These are phyloP conservation scores for Ophiostoma australiae DNA, from an alignment of 2,329 filamentous ascomycete genomes.

Conservation along the genomic window DNA sequence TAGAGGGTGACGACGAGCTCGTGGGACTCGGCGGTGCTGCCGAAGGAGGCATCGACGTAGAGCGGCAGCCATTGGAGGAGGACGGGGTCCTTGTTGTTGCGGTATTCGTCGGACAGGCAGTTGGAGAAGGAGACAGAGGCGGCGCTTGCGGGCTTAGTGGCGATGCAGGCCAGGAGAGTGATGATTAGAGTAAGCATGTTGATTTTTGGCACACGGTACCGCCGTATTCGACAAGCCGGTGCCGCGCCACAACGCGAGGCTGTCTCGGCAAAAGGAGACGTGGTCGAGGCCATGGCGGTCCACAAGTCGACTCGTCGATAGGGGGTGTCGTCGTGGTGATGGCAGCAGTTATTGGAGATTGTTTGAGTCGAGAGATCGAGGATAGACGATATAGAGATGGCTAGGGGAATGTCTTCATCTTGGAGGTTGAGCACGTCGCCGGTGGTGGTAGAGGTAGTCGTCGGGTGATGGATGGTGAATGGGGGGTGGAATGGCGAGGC, in stretches of 20 bases:
- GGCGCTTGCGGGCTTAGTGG: conserved; percentile 48
- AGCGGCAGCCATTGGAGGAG: conserved; percentile 76
- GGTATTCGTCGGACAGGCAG: conserved; percentile 62
- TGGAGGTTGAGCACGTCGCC: conserved; percentile 19
- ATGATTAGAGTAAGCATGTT: conserved; percentile 33
- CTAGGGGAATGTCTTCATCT: conserved; percentile 23
- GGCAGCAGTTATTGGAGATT: neutral
- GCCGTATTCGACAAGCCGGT: conserved; percentile 17
- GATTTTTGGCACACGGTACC: neutral
- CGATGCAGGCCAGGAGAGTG: conserved; percentile 38
- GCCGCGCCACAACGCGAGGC: neutral
- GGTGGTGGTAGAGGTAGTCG: neutral
- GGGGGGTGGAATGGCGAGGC: neutral
- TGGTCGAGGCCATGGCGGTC: conserved; percentile 8
- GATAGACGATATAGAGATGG: conserved; percentile 7
- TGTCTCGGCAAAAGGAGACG: neutral
- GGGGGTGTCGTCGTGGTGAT: neutral
- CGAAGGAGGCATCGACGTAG: conserved; percentile 69
- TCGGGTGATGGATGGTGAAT: neutral
- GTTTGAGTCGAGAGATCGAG: conserved; percentile 7
- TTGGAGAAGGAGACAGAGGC: conserved; percentile 77
- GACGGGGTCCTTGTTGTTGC: conserved; percentile 41
- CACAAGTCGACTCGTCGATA: neutral
- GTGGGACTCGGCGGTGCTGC: conserved; percentile 54
- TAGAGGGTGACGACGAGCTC: conserved; percentile 74